These are phyloP conservation scores for Cyberlindnera bimundalis DNA, from an alignment of 805 yeast species.

Conservation along the genomic window DNA sequence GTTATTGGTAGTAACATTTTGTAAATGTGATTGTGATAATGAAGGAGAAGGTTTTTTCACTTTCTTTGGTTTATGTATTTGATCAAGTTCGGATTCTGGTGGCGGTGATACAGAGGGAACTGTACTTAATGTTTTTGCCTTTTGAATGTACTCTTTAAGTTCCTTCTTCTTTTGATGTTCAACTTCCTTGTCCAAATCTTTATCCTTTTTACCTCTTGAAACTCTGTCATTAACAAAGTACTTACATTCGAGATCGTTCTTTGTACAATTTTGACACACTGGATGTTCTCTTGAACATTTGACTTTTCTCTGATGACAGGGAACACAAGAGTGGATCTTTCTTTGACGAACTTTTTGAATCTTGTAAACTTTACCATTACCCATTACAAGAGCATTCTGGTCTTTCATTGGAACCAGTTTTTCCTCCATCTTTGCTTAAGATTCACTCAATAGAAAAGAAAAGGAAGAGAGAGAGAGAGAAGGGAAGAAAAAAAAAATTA, in stretches of 20 bases:
- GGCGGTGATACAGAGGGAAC: slow-evolving; percentile 9
- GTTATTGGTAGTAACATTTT: not conserved
- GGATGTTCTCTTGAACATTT: slow-evolving; percentile 55
- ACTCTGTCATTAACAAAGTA: slow-evolving; percentile 58
- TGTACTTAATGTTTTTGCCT: slow-evolving; percentile 20
- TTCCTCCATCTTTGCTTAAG: slow-evolving; percentile 15
- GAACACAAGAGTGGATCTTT: slow-evolving; percentile 50
- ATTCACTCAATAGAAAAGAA: too few species aligned
- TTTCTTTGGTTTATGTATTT: not conserved
- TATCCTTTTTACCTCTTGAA: slow-evolving; percentile 30
- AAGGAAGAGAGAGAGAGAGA: too few species aligned
- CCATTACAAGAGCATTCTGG: slow-evolving; percentile 36
- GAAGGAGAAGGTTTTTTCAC: not conserved
- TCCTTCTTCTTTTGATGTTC: slow-evolving; percentile 25
- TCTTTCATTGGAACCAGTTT: slow-evolving; percentile 32
- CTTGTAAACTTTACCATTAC: slow-evolving; percentile 53
- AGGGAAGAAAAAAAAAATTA: too few species aligned
- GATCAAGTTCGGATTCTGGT: slow-evolving; percentile 8
- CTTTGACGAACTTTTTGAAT: slow-evolving; percentile 61
- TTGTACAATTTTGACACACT: slow-evolving; percentile 47
- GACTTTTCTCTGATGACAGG: slow-evolving; percentile 57
- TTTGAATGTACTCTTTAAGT: slow-evolving; percentile 23
- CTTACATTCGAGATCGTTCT: slow-evolving; percentile 44
- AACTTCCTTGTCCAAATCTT: slow-evolving; percentile 22
- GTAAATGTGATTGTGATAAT: too few species aligned